Conservation (phyloP, 2,329 filamentous ascomycete genomes). For the Corinectria fuckeliana region DNA sequence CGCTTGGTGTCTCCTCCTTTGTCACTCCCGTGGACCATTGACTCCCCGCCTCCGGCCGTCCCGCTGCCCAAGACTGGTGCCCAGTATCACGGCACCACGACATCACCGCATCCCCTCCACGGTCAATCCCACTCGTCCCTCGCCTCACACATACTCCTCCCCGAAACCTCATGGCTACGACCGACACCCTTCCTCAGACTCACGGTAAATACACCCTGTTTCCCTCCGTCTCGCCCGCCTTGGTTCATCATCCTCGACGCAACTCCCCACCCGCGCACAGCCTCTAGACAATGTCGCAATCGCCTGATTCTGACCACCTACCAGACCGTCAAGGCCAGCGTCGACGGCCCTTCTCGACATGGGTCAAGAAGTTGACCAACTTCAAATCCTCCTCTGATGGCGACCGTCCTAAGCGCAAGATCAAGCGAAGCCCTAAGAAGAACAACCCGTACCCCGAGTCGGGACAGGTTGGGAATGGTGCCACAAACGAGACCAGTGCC, state of each 20-base stretch:
- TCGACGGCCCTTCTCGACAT: slow-evolving; percentile 85
- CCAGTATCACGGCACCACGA: slow-evolving; percentile 12
- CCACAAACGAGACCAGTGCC: slow-evolving; percentile 52
- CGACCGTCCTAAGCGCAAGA: slow-evolving; percentile 51
- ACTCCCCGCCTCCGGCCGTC: slow-evolving; percentile 24
- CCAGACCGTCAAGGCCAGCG: slow-evolving; percentile 72
- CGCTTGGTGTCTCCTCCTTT: slow-evolving; percentile 14
- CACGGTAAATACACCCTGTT: slow-evolving; percentile 30
- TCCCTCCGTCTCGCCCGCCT: background rate
- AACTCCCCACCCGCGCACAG: slow-evolving; percentile 13
- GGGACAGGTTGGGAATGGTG: slow-evolving; percentile 57
- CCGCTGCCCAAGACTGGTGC: slow-evolving; percentile 29
- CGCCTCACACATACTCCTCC: slow-evolving; percentile 15
- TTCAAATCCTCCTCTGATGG: slow-evolving; percentile 78
- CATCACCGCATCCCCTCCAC: background rate
- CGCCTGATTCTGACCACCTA: slow-evolving; percentile 42
- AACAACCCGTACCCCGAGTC: slow-evolving; percentile 95
- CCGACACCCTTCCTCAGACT: slow-evolving; percentile 34
- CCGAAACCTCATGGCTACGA: slow-evolving; percentile 35
- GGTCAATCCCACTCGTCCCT: slow-evolving; percentile 12
- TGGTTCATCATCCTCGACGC: slow-evolving; percentile 1
- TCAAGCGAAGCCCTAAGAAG: slow-evolving; percentile 67
- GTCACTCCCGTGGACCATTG: slow-evolving; percentile 20
- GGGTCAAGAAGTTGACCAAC: slow-evolving; percentile 92
- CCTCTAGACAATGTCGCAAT: slow-evolving; percentile 9